These are phyloP conservation scores for Terfezia boudieri DNA, from an alignment of 495 filamentous ascomycete species.

Conservation along the genomic window DNA sequence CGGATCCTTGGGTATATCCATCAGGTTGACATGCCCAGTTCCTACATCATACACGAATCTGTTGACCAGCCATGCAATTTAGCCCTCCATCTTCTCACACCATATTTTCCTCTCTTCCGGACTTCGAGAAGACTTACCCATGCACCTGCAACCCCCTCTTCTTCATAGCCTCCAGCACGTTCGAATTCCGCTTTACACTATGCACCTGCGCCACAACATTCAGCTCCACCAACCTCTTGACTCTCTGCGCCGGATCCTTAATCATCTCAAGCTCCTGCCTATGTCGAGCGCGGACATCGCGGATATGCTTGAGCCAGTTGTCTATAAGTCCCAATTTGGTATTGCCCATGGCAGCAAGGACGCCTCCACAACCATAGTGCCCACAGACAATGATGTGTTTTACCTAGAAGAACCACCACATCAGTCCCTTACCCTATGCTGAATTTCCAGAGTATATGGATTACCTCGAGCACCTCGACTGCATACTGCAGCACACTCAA, in stretches of 20 bases:
- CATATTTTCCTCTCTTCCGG: too few relatives aligned
- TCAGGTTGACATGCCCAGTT: neutral
- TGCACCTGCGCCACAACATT: constrained; percentile 36
- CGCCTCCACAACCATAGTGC: constrained; percentile 41
- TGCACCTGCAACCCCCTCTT: constrained; percentile 52
- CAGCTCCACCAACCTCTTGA: constrained; percentile 36
- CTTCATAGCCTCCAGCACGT: constrained; percentile 38
- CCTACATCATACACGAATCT: neutral
- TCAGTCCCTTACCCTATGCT: neutral
- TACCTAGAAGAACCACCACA: constrained; percentile 4
- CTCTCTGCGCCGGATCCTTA: constrained; percentile 23
- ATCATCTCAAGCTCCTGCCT: constrained; percentile 34
- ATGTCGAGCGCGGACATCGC: constrained; percentile 35
- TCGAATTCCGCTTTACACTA: constrained; percentile 36
- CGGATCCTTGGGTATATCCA: constrained; percentile 5
- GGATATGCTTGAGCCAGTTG: constrained; percentile 38
- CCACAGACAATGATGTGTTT: constrained; percentile 45
- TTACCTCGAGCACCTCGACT: constrained; percentile 32
- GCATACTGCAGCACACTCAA: constrained; percentile 43
- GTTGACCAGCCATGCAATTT: neutral
- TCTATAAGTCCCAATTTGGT: constrained; percentile 37
- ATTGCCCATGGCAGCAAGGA: constrained; percentile 37
- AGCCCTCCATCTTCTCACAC: too few relatives aligned
- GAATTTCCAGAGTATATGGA: neutral
- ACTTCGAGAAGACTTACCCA: constrained; percentile 21